Conservation (phyloP, 768 basidiomycete genomes). For the Boletellus emodensis region DNA sequence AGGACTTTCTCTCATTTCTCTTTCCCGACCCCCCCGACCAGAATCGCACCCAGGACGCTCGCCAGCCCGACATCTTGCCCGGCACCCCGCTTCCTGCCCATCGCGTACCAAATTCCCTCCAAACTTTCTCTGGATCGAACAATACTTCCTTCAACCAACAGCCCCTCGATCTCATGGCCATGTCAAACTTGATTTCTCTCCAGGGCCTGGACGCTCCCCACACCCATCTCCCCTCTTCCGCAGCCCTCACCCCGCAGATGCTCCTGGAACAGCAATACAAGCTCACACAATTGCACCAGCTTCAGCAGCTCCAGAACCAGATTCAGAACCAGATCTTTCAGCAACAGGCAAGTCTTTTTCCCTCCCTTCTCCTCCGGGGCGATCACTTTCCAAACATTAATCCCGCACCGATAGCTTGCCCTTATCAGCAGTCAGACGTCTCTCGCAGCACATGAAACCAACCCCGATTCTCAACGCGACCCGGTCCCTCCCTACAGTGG, state of each 20-base stretch:
- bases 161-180: slow-evolving; percentile 46
- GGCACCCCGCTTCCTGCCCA: slow-evolving; percentile 1
- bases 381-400: slow-evolving; percentile 11
- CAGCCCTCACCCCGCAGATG: slow-evolving; percentile 41
- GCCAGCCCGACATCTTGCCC: slow-evolving; percentile 15
- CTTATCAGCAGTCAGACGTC: slow-evolving; percentile 50
- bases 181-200: slow-evolving; percentile 49
- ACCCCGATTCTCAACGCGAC: slow-evolving; percentile 34
- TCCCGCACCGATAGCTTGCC: slow-evolving; percentile 48
- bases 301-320: slow-evolving; percentile 77
- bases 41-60: slow-evolving; percentile 22
- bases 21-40: slow-evolving; percentile 31
- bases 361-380: neutral
- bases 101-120: slow-evolving; percentile 7
- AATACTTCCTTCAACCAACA: slow-evolving; percentile 19
- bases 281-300: slow-evolving; percentile 69
- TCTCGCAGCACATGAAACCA: slow-evolving; percentile 35
- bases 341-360: slow-evolving; percentile 62
- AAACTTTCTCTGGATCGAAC: slow-evolving; percentile 7
- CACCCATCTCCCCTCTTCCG: slow-evolving; percentile 13
- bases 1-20: slow-evolving; percentile 34
- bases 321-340: slow-evolving; percentile 87
- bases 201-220: slow-evolving; percentile 37
- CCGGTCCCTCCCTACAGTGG: slow-evolving; percentile 41
- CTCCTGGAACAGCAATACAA: slow-evolving; percentile 76